These are phyloP conservation scores for Akanthomyces dipterigenus DNA, from an alignment of 2,329 filamentous ascomycete genomes.

Conservation along the genomic window DNA sequence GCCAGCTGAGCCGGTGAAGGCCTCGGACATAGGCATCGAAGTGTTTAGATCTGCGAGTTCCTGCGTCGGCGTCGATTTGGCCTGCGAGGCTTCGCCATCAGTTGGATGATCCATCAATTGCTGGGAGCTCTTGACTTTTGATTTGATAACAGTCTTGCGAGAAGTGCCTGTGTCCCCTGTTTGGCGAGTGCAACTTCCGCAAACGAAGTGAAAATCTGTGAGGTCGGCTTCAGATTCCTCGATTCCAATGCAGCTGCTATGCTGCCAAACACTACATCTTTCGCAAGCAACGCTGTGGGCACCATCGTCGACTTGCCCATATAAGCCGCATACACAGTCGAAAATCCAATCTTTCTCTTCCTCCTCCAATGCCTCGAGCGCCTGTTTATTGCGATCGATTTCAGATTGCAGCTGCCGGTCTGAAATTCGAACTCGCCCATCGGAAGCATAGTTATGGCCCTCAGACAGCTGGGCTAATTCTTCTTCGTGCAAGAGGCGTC, in stretches of 20 bases:
- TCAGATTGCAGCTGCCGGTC: slow-evolving; percentile 75
- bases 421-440: slow-evolving; percentile 57
- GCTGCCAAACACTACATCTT: slow-evolving; percentile 91
- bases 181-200: slow-evolving; percentile 66
- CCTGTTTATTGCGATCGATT: slow-evolving; percentile 72
- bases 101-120: neutral
- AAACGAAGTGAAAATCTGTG: slow-evolving; percentile 83
- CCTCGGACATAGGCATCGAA: neutral
- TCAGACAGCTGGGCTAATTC: slow-evolving; percentile 75
- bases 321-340: slow-evolving; percentile 84
- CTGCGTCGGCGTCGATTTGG: neutral
- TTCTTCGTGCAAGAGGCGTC: slow-evolving; percentile 76
- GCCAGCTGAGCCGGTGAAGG: neutral
- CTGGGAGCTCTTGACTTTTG: slow-evolving; percentile 37
- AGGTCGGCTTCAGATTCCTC: slow-evolving; percentile 71
- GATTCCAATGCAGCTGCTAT: slow-evolving; percentile 85
- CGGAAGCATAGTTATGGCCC: slow-evolving; percentile 56
- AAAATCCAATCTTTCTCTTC: slow-evolving; percentile 91
- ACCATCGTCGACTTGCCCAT: slow-evolving; percentile 91
- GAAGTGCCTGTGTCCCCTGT: slow-evolving; percentile 58
- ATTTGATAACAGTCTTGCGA: slow-evolving; percentile 40
- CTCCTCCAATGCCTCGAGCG: slow-evolving; percentile 60
- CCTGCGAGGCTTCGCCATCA: neutral
- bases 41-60: neutral
- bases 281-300: slow-evolving; percentile 92